Base-by-base conservation (phyloP, 345 rosid genomes). In the Eucalyptus erythrocorys region DNA sequence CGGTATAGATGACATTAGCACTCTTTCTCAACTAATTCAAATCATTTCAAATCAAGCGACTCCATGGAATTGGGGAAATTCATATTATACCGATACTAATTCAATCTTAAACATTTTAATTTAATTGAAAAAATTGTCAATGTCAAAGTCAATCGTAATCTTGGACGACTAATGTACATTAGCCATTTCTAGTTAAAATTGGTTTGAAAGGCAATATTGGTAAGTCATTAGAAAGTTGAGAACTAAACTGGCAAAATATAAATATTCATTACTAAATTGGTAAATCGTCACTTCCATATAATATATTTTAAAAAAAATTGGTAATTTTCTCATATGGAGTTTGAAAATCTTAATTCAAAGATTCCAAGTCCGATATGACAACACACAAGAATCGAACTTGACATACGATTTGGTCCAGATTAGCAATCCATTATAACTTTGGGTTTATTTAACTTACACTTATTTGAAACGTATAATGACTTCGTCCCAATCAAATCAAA, bases 241-340 rank as follows among this genome's bases (percentile, higher is more conserved):
- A 30, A 61, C 16, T 27, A 61, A 61, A 61, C 2, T 61, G 0
- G 15, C 8, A 7, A 61, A 61, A 27, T 61, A 15, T 55, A 55
- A 21, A 19, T 51, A 51, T 51, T 51, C 21, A 51, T 51, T 51
- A 19, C 57, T 51, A 51, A 51, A 51, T 19, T 51, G 10, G 26
- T 51, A 51, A 19, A 10, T 51, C 0, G 26, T 51, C 57, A 55
- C 30, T 21, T 55, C 11, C 30, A 59, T 26, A 3, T 0, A 0
- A 59, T 59, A 59, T 15, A 27, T 59, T 57, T 59, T 49, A 51
- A 49, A 49, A 50, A 51, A 51, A 51, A 50, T 5, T 27, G 2
- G 32, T 27, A 61, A 11, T 1, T 26, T 59, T 59, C 32, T 26
- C 15, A 26, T 13, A 27, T 59, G 43, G 43, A 34, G 80, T 68